Evolutionary conservation across 2,329 filamentous ascomycete genomes (phyloP).

Genomic region (Cladosporium sp.): DNA sequence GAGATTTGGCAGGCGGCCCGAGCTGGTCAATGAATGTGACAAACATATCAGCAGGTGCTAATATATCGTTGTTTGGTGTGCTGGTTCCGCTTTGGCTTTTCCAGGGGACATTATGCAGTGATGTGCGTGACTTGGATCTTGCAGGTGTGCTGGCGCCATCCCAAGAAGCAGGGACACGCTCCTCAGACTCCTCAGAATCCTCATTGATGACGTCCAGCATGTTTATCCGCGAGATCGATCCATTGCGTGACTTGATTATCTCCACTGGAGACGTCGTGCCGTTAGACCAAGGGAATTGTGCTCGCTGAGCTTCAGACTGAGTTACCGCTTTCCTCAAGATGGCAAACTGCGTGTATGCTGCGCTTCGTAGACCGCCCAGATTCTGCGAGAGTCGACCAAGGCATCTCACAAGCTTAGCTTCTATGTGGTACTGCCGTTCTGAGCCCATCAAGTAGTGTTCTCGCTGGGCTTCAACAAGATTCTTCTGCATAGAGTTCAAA

Average conservation of each 20-base stretch:
- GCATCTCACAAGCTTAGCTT: constrained; percentile 75
- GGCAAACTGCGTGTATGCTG: constrained; percentile 82
- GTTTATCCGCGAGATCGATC: constrained; percentile 19
- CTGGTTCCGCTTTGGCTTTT: constrained; percentile 6
- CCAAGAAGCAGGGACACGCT: constrained; percentile 13
- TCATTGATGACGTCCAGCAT: constrained; percentile 41
- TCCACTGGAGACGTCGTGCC: not conserved
- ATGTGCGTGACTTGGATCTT: not conserved
- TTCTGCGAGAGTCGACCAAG: constrained; percentile 82
- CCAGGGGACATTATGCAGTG: constrained; percentile 1
- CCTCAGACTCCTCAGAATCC: constrained; percentile 33
- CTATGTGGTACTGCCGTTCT: constrained; percentile 72
- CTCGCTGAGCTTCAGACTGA: not conserved
- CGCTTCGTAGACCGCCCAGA: constrained; percentile 83
- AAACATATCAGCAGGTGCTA: constrained; percentile 73
- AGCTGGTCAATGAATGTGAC: constrained; percentile 82
- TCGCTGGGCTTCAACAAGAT: constrained; percentile 78
- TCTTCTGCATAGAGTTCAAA: constrained; percentile 67
- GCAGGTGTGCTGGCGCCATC: constrained; percentile 1
- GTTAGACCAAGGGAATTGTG: constrained; percentile 5
- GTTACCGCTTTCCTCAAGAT: constrained; percentile 8
- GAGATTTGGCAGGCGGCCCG: constrained; percentile 90
- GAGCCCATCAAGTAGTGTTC: constrained; percentile 81
- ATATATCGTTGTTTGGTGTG: constrained; percentile 6
- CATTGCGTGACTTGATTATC: not conserved